Evolutionary conservation across 2,329 filamentous ascomycete genomes (phyloP).

Genomic region (Arthroderma sp.): DNA sequence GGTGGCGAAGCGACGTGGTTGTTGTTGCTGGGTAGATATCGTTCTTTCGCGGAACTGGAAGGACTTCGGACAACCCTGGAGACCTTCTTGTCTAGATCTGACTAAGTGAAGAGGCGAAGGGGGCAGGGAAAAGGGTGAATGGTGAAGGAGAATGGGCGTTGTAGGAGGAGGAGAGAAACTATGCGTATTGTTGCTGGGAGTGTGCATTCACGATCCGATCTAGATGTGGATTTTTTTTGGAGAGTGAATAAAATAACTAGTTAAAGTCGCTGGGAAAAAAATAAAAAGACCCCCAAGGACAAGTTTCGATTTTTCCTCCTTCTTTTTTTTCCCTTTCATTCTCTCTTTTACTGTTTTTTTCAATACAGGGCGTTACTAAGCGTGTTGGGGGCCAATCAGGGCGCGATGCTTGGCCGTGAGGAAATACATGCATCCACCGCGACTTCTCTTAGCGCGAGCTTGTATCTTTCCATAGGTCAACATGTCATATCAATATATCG

Average conservation of each 20-base stretch:
- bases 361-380: not conserved
- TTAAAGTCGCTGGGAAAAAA: not conserved
- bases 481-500: too few species aligned
- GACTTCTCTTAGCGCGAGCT: too few species aligned
- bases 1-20: not conserved
- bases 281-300: not conserved
- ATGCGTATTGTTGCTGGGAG: not conserved
- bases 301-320: not conserved
- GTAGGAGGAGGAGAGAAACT: not conserved
- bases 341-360: not conserved
- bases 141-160: not conserved
- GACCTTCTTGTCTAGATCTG: not conserved
- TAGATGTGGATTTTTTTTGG: slow-evolving; percentile 1
- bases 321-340: not conserved
- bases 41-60: too few species aligned
- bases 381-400: not conserved
- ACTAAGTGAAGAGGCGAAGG: not conserved
- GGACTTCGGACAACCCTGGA: not conserved
- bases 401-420: too few species aligned
- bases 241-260: not conserved
- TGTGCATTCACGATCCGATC: slow-evolving; percentile 1
- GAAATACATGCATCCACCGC: too few species aligned
- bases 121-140: not conserved
- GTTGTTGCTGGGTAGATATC: too few species aligned
- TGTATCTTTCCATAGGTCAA: too few species aligned